A percentile compares a stretch with the other conserved stretches of the same genome.
Conservation (phyloP, 1,284 basidiomycete genomes). For the Ganoderma multipileum region DNA sequence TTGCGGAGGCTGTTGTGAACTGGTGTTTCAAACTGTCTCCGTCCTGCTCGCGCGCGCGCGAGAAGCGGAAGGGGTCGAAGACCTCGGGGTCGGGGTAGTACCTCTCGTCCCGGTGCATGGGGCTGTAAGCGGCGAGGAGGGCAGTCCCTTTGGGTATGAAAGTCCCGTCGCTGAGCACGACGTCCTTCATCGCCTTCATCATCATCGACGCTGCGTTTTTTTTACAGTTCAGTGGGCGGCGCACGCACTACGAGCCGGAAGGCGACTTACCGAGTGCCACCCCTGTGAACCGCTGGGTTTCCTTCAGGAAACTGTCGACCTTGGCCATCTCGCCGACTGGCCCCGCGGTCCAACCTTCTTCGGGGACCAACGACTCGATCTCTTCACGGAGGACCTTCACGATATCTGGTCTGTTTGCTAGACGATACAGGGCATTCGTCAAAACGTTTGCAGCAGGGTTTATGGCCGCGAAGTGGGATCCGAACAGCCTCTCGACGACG, state of each 20-base stretch:
- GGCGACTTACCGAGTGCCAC: background rate
- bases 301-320: conserved; percentile 57
- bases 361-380: conserved; percentile 40
- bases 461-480: conserved; percentile 47
- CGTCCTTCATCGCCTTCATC: conserved; percentile 37
- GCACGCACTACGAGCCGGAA: background rate
- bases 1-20: conserved; percentile 30
- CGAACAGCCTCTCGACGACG: conserved; percentile 43
- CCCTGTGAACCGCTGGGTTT: conserved; percentile 43
- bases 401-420: conserved; percentile 22
- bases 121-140: conserved; percentile 44
- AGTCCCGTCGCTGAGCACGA: conserved; percentile 46
- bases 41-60: conserved; percentile 17
- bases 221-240: background rate
- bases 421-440: conserved; percentile 12
- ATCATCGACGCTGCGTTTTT: background rate
- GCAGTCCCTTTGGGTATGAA: conserved; percentile 47
- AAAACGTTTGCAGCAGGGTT: conserved; percentile 39
- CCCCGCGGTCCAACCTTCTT: conserved; percentile 50
- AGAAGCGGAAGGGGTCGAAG: conserved; percentile 53
- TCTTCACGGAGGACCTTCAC: conserved; percentile 47
- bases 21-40: conserved; percentile 31
- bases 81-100: conserved; percentile 45
- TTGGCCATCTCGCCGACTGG: conserved; percentile 49
- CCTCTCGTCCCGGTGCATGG: conserved; percentile 47